Base-by-base conservation (phyloP, 352 stramenopile genomes). In the Plasmopara muralis region DNA sequence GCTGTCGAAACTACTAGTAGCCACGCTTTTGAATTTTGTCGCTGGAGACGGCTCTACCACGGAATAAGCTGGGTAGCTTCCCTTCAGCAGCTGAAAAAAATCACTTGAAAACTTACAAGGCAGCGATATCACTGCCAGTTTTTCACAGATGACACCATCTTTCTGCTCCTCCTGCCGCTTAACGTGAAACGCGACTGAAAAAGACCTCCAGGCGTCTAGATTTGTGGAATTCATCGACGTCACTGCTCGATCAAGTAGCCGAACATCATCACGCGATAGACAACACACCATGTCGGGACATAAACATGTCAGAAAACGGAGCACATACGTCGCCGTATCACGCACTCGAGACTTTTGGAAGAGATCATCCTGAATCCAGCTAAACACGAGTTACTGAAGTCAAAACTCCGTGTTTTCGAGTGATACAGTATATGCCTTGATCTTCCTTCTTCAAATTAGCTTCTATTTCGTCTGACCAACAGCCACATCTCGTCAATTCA, bases 261-360 rank as follows among this genome's bases (percentile, higher is more conserved):
- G 13, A 6, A 74, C 52, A 37, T 88, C 77, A 16, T 64, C 33
- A 7, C 20, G 7, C 9, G 62, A 71, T n/a, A 85, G 34, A 35
- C 77, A 85, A 47, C 68, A 83, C 9, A 78, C 63, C 28, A 88
- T 64, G 8, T 78, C 42, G 2, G 63, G 55, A 16, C 62, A 77
- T 30, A 88, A 53, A 33, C 68, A 75, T 14, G 74, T 81, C 34
- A 85, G 55, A 37, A 87, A 84, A 8, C 81, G 81, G 14, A 92
- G 49, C 34, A 87, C 66, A 15, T 87, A 89, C 38, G 81, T 85
- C 14, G 77, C 74, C 16, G 73, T 85, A 38, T 82, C 75, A 1
- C 78, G 73, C 14, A 89, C 53, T 13, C 55, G 60, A 30, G 51
- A 45, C 10, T 68, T 70, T 0, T 51, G 43, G 47, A 89, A 87